phyloP scores from a whole-genome alignment of 2,329 filamentous ascomycete genomes.

The Reticulascus tulasneorum region DNA sequence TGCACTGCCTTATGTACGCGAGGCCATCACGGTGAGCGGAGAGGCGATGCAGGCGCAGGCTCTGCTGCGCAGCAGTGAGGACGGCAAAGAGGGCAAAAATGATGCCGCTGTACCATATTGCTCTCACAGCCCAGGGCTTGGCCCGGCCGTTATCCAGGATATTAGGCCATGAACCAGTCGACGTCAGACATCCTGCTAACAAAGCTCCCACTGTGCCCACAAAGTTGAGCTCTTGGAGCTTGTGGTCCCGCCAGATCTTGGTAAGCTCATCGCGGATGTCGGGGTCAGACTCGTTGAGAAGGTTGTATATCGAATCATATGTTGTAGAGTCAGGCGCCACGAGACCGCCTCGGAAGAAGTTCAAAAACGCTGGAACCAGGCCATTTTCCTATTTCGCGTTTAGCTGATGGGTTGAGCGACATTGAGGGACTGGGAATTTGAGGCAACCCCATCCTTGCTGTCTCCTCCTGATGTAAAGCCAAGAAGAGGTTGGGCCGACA shows the following conservation, averaged over 20 bases:
- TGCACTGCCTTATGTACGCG: slow-evolving; percentile 24
- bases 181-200: slow-evolving; percentile 26
- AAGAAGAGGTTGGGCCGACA: too few relatives aligned
- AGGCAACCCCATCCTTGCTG: too few relatives aligned
- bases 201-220: slow-evolving; percentile 30
- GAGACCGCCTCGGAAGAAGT: slow-evolving; percentile 5
- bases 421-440: too few relatives aligned
- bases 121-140: slow-evolving; percentile 35
- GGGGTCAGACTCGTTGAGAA: slow-evolving; percentile 3
- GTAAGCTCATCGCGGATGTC: slow-evolving; percentile 26
- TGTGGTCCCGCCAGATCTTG: slow-evolving; percentile 31
- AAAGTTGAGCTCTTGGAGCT: slow-evolving; percentile 35
- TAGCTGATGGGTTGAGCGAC: too few relatives aligned
- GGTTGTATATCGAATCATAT: background rate
- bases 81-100: slow-evolving; percentile 48
- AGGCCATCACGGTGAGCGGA: slow-evolving; percentile 34
- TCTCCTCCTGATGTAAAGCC: too few relatives aligned
- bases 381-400: too few relatives aligned
- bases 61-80: slow-evolving; percentile 37
- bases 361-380: too few relatives aligned
- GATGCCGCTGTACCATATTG: slow-evolving; percentile 37
- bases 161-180: slow-evolving; percentile 38
- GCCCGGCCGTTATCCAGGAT: slow-evolving; percentile 29
- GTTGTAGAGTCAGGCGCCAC: slow-evolving; percentile 3
- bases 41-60: slow-evolving; percentile 36